Conservation (phyloP, 768 basidiomycete species). For the Trametes cinnabarina region DNA sequence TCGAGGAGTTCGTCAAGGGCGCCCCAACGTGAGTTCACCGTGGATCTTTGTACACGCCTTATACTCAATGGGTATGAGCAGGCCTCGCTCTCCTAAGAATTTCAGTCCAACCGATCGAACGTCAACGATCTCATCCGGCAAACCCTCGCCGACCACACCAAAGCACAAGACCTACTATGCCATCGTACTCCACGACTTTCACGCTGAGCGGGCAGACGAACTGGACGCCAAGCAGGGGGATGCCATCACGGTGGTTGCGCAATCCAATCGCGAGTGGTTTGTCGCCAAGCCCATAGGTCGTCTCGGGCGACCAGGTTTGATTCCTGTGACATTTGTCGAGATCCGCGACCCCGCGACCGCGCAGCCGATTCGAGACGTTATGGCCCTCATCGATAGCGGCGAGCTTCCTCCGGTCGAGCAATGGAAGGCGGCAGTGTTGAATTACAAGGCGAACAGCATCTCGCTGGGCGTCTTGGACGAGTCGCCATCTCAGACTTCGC, state of each 20-base stretch:
- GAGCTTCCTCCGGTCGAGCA: slow-evolving; percentile 96
- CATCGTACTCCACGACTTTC: slow-evolving; percentile 92
- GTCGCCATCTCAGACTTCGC: slow-evolving; percentile 44
- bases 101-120: slow-evolving; percentile 12
- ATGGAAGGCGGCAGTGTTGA: slow-evolving; percentile 94
- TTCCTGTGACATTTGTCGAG: slow-evolving; percentile 96
- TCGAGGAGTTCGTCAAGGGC: slow-evolving; percentile 87
- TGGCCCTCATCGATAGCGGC: slow-evolving; percentile 78
- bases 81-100: slow-evolving; percentile 20
- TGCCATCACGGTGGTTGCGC: slow-evolving; percentile 93
- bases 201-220: slow-evolving; percentile 94
- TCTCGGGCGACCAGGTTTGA: slow-evolving; percentile 93
- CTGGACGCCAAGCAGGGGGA: slow-evolving; percentile 94
- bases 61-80: slow-evolving; percentile 2
- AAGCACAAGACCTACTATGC: slow-evolving; percentile 82
- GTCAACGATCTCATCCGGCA: slow-evolving; percentile 8
- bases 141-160: slow-evolving; percentile 24
- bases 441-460: slow-evolving; percentile 95
- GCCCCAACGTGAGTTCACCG: slow-evolving; percentile 51
- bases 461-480: slow-evolving; percentile 88
- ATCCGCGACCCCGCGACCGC: slow-evolving; percentile 91
- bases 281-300: slow-evolving; percentile 97
- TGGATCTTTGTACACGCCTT: background rate
- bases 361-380: slow-evolving; percentile 70
- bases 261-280: slow-evolving; percentile 99